Evolutionary conservation across 1,284 basidiomycete genomes (phyloP).

Genomic region (Paramarasmius palmivorus): DNA sequence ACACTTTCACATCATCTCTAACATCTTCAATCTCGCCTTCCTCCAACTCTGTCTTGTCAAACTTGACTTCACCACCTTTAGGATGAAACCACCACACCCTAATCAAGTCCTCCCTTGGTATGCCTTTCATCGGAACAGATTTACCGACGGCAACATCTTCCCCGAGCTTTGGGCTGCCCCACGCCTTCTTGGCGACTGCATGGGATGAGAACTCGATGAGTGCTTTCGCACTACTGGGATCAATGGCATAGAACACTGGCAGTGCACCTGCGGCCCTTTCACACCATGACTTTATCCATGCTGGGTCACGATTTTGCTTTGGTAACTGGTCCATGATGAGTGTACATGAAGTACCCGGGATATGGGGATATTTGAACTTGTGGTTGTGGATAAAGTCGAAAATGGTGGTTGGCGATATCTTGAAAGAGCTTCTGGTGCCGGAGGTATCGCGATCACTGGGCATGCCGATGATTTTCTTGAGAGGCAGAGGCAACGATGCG

Average conservation of each 20-base stretch:
- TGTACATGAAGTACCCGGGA: conserved; percentile 48
- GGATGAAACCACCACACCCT: conserved; percentile 55
- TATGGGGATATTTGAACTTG: conserved; percentile 22
- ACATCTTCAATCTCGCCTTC: conserved; percentile 38
- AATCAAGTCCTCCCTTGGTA: conserved; percentile 47
- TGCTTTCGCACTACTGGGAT: conserved; percentile 43
- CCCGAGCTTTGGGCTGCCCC: conserved; percentile 48
- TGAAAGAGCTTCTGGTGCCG: conserved; percentile 43
- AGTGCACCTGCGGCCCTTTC: conserved; percentile 35
- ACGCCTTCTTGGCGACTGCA: conserved; percentile 47
- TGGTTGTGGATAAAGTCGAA: conserved; percentile 16
- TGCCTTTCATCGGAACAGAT: conserved; percentile 37
- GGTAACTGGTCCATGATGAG: conserved; percentile 62
- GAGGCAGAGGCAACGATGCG: conserved; percentile 7
- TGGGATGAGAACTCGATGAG: conserved; percentile 53
- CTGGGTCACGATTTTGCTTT: conserved; percentile 44
- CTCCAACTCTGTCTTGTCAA: conserved; percentile 33
- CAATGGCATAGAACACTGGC: conserved; percentile 39
- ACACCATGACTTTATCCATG: conserved; percentile 48
- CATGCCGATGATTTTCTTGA: conserved; percentile 37
- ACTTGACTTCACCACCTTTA: conserved; percentile 22
- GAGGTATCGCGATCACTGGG: conserved; percentile 40
- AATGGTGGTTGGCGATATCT: conserved; percentile 25
- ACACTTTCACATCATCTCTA: conserved; percentile 28
- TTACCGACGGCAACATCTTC: conserved; percentile 24